Evolutionary conservation across 495 filamentous ascomycete genomes (phyloP).

Genomic region (Neurospora discreta): DNA sequence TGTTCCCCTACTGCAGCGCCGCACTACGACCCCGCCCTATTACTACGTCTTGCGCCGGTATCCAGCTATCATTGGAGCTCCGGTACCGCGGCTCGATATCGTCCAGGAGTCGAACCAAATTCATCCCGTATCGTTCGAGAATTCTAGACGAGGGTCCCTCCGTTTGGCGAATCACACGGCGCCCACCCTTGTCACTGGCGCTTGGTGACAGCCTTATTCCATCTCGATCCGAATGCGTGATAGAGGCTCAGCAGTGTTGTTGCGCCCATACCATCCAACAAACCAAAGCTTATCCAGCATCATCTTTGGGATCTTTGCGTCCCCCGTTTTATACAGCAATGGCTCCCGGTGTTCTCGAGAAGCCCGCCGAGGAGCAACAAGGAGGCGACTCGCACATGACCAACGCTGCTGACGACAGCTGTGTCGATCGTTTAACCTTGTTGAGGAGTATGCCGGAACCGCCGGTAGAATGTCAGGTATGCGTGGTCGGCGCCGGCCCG

Average conservation of each 20-base stretch:
- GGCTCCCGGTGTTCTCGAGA: conserved; percentile 19
- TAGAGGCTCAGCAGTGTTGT: background rate
- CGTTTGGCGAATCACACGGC: background rate
- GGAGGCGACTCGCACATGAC: conserved; percentile 13
- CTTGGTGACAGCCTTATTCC: background rate
- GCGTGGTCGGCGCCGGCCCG: conserved; percentile 60
- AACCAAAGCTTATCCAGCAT: background rate
- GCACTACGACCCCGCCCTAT: background rate
- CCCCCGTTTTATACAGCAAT: conserved; percentile 5
- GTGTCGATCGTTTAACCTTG: conserved; percentile 24
- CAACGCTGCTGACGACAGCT: conserved; percentile 13
- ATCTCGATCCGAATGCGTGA: background rate
- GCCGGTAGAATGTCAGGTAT: conserved; percentile 38
- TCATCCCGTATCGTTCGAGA: background rate
- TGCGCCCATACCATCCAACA: background rate
- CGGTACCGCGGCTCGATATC: background rate
- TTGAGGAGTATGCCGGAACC: conserved; percentile 28
- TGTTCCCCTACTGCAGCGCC: background rate
- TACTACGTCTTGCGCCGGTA: background rate
- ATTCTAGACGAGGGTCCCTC: background rate
- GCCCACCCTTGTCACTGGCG: background rate
- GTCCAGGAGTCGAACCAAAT: background rate
- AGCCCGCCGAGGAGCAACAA: conserved; percentile 15
- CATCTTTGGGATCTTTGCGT: background rate
- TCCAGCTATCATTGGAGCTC: background rate